phyloP scores from a whole-genome alignment of 768 basidiomycete genomes.

The Mycena amicta region DNA sequence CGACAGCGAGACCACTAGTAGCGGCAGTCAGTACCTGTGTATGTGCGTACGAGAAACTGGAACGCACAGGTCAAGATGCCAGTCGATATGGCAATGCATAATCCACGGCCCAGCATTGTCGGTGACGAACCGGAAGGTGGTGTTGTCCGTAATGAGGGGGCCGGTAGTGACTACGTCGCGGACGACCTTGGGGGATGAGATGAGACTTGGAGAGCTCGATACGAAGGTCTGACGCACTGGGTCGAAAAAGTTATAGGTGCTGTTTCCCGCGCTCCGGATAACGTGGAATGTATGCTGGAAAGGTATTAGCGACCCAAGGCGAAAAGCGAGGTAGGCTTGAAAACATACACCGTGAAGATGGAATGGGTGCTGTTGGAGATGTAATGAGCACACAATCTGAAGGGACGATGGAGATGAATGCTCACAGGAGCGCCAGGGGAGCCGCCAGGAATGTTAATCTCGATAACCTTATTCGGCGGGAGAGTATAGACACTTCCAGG shows the following conservation, averaged over 20 bases:
- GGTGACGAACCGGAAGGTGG: slow-evolving; percentile 37
- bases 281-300: slow-evolving; percentile 33
- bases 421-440: too few species aligned
- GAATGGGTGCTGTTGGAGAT: background rate
- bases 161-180: slow-evolving; percentile 10
- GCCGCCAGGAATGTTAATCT: background rate
- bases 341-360: slow-evolving; percentile 7
- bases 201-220: background rate
- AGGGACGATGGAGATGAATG: background rate
- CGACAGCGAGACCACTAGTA: slow-evolving; percentile 22
- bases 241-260: slow-evolving; percentile 14
- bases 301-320: background rate
- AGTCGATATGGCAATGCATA: slow-evolving; percentile 33
- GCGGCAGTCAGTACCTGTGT: background rate
- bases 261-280: slow-evolving; percentile 30
- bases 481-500: slow-evolving; percentile 20
- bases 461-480: slow-evolving; percentile 4
- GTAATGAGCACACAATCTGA: background rate
- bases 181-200: background rate
- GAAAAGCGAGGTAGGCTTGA: background rate
- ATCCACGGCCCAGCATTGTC: slow-evolving; percentile 42
- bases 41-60: background rate
- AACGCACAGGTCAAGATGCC: slow-evolving; percentile 36
- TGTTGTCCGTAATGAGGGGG: background rate
- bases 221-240: background rate